phyloP scores from a whole-genome alignment of 768 basidiomycete species.

The Lentinus brumalis region DNA sequence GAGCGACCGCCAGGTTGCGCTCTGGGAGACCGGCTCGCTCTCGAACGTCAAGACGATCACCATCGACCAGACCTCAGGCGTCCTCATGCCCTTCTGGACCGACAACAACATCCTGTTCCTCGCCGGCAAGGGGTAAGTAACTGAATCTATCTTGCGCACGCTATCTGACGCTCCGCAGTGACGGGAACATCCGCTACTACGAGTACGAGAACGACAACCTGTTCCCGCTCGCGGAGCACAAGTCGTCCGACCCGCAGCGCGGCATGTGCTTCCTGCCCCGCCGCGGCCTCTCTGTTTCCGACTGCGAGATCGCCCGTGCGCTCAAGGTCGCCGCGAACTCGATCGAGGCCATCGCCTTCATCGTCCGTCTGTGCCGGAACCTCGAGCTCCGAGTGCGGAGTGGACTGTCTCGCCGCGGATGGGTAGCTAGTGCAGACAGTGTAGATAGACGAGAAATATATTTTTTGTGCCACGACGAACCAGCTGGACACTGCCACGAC shows the following conservation, averaged over 20 bases:
- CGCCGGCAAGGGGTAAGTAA: constrained; percentile 81
- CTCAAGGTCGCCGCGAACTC: constrained; percentile 79
- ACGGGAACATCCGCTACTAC: constrained; percentile 97
- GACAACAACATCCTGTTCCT: constrained; percentile 92
- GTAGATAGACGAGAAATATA: too few species aligned
- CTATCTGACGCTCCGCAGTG: constrained; percentile 46
- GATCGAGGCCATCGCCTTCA: constrained; percentile 92
- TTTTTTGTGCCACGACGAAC: too few species aligned
- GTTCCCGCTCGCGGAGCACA: constrained; percentile 77
- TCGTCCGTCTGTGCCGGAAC: too few species aligned
- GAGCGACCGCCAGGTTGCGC: constrained; percentile 86
- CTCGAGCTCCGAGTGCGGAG: too few species aligned
- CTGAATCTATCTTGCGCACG: not conserved
- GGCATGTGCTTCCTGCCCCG: constrained; percentile 97
- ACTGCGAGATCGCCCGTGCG: constrained; percentile 94
- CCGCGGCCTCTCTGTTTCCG: constrained; percentile 81
- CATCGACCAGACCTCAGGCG: constrained; percentile 90
- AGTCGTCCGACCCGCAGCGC: constrained; percentile 89
- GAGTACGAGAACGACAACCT: constrained; percentile 91
- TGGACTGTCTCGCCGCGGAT: too few species aligned
- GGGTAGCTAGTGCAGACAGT: too few species aligned
- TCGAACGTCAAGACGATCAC: constrained; percentile 73
- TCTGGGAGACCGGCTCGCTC: constrained; percentile 88
- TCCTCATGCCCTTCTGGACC: constrained; percentile 97
- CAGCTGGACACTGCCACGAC: too few species aligned